Evolutionary conservation across 305 asterid species (phyloP), one percentile per base, ranked within the genome.

Genomic region (Stenogyne calaminthoides): DNA sequence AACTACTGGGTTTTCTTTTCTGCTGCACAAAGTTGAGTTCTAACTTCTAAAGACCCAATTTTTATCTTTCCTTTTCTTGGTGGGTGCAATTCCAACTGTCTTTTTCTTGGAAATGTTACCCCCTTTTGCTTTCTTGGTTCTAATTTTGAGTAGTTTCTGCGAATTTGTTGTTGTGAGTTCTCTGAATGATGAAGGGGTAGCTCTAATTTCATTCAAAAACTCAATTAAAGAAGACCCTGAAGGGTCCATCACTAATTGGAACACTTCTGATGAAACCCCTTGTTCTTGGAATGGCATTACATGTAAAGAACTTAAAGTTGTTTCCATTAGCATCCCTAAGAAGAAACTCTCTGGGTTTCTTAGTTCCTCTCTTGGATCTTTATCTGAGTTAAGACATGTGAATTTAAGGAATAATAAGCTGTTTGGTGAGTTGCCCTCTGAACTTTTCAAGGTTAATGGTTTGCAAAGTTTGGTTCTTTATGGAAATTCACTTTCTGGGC

Each of bases 201-300:
- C 96, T 29, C 86, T 93, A 18, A 60, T 86, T 54, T 81, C 96
- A 40, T 91, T 93, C 80, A 91, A 91, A 80, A 73, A 77, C 5
- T 85, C 91, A 32, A 84, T 93, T 61, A 74, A 46, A 55, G 78
- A 83, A 42, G 97, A 93, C 91, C 96, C 96, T 60, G 85, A 84
- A 37, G 91, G 89, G 71, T 82, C 96, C 36, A 82, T 93, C 52
- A 83, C 16, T 46, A 88, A 88, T 52, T 93, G 98, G 98, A 91
- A 87, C 71, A 58, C 19, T 63, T 83, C 94, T 32, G 89, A 89
- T 80, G 88, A 80, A 83, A 89, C 84, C 72, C 98, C 98, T 56
- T 93, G 98, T 86, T 87, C 87, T 4, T 93, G 98, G 98, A 93
- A 91, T 80, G 98, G 97, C 15, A 78, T 93, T 22, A 81, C 97